A percentile compares a stretch with the other conserved stretches of the same genome.
These are phyloP conservation scores for Aspergillus spinulosporus DNA, from an alignment of 2,329 filamentous ascomycete genomes.

Conservation along the genomic window DNA sequence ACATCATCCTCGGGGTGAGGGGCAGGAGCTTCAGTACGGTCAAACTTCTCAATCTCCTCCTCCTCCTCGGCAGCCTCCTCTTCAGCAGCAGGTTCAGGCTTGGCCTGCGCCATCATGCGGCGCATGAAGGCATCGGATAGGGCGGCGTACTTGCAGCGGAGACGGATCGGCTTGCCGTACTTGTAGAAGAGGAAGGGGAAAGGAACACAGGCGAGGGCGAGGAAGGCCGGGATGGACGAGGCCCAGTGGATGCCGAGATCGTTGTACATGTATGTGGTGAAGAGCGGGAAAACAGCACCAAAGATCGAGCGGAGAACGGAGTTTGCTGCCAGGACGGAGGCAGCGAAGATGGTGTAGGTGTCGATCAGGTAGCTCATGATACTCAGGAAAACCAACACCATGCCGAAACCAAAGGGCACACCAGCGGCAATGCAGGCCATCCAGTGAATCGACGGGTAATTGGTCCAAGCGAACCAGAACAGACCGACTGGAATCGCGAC, in stretches of 20 bases:
- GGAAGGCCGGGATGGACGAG: constrained; percentile 47
- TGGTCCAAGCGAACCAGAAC: constrained; percentile 64
- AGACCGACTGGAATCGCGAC: constrained; percentile 57
- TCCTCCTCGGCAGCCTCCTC: constrained; percentile 25
- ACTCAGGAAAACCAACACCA: constrained; percentile 44
- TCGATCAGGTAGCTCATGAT: constrained; percentile 48
- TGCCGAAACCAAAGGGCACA: constrained; percentile 45
- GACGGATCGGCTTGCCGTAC: constrained; percentile 42
- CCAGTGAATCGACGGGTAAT: constrained; percentile 46
- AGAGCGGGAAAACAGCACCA: constrained; percentile 51
- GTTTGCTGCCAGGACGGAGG: constrained; percentile 47
- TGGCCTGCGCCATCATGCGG: constrained; percentile 33
- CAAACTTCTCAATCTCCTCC: constrained; percentile 24
- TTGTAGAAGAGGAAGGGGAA: constrained; percentile 49
- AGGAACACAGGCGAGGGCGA: constrained; percentile 47
- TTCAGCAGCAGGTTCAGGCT: constrained; percentile 16
- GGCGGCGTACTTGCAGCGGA: constrained; percentile 44
- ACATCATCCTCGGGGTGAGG: constrained; percentile 20
- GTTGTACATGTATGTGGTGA: constrained; percentile 48
- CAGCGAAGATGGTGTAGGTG: constrained; percentile 46
- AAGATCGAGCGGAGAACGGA: constrained; percentile 49
- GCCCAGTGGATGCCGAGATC: constrained; percentile 52
- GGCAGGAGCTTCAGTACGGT: constrained; percentile 38
- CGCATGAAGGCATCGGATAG: constrained; percentile 40
- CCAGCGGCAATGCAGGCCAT: constrained; percentile 39